Percentiles rank a stretch among this genome's conserved stretches.
Evolutionary conservation across 169 alveolate species (phyloP).

Genomic region (Plasmodium relictum): DNA sequence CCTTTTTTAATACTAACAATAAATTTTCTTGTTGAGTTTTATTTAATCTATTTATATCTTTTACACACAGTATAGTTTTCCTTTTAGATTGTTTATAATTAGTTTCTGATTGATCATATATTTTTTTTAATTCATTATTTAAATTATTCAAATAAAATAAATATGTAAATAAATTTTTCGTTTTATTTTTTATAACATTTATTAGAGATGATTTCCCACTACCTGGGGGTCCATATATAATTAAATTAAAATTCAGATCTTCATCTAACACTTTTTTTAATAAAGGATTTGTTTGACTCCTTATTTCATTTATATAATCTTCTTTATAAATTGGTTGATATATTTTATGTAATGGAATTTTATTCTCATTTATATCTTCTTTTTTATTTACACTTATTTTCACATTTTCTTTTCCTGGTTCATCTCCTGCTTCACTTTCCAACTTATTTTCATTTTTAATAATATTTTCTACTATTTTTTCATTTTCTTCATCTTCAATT

Average conservation of each 20-base stretch:
- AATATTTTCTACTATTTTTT: slow-evolving; percentile 6
- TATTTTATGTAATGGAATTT: slow-evolving; percentile 64
- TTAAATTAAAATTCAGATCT: slow-evolving; percentile 75
- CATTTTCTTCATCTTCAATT: slow-evolving; percentile 5
- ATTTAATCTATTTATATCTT: slow-evolving; percentile 73
- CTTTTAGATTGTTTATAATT: slow-evolving; percentile 55
- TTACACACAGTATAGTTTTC: slow-evolving; percentile 51
- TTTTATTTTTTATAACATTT: slow-evolving; percentile 78
- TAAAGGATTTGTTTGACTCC: slow-evolving; percentile 56
- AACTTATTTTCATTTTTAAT: neutral
- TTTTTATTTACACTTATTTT: slow-evolving; percentile 1
- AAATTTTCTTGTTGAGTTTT: slow-evolving; percentile 72
- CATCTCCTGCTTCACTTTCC: neutral
- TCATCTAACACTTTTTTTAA: slow-evolving; percentile 44
- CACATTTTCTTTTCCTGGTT: slow-evolving; percentile 9
- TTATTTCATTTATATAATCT: slow-evolving; percentile 61
- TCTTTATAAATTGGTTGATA: slow-evolving; percentile 71
- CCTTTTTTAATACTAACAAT: slow-evolving; percentile 48
- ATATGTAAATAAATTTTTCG: slow-evolving; percentile 41
- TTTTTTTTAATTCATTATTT: slow-evolving; percentile 48
- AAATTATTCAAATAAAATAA: slow-evolving; percentile 69
- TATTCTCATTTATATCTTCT: slow-evolving; percentile 5
- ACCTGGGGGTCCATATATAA: slow-evolving; percentile 87
- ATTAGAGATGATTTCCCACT: slow-evolving; percentile 85
- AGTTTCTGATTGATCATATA: slow-evolving; percentile 52